Conservation (phyloP, 345 rosid genomes). For the Salix suchowensis region DNA sequence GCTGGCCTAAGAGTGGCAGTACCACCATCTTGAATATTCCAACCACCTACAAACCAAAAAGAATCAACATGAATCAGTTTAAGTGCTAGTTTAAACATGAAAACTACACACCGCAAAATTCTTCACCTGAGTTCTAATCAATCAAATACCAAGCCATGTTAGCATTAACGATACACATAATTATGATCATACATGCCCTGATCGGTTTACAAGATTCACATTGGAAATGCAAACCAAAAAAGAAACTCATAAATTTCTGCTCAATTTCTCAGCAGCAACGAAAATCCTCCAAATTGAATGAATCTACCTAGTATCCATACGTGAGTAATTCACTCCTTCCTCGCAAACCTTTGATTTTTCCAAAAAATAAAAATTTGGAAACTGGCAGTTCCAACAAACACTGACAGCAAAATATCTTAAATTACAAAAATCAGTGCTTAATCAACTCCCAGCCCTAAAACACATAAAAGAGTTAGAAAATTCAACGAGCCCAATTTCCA, state of each 20-base stretch:
- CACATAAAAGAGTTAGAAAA: not conserved
- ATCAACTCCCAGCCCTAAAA: not conserved
- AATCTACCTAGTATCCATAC: not conserved
- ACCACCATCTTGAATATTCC: constrained; percentile 58
- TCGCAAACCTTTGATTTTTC: not conserved
- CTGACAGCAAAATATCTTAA: not conserved
- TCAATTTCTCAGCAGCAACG: not conserved
- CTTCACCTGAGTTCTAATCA: not conserved
- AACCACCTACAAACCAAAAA: constrained; percentile 32
- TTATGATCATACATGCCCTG: not conserved
- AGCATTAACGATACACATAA: not conserved
- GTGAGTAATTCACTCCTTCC: not conserved
- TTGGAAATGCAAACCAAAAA: not conserved
- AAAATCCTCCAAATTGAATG: not conserved
- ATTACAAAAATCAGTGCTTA: not conserved
- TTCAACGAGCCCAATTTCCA: not conserved
- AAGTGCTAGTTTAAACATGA: not conserved
- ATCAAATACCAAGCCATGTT: not conserved
- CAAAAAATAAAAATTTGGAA: not conserved
- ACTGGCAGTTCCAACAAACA: not conserved
- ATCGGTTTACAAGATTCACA: not conserved
- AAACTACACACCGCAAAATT: not conserved
- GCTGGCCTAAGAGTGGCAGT: constrained; percentile 51
- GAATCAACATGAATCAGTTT: not conserved
- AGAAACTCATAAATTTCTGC: not conserved